These are phyloP conservation scores for Anisogramma anomala DNA, from an alignment of 2,329 filamentous ascomycete genomes.

Conservation along the genomic window DNA sequence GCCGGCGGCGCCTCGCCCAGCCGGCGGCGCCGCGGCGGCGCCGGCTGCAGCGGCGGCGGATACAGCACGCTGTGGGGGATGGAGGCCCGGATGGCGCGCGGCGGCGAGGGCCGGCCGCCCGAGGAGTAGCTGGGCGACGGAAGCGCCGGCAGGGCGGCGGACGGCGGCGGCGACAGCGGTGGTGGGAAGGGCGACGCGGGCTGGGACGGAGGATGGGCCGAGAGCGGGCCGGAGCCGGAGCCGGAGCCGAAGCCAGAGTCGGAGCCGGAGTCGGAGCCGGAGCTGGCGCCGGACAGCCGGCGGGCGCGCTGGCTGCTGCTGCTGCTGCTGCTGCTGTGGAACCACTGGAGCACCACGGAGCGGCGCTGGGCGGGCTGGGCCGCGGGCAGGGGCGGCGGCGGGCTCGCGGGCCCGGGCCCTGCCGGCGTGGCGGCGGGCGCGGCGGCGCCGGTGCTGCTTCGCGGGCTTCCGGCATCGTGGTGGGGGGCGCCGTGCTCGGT, in stretches of 20 bases:
- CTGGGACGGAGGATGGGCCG: conserved; percentile 2
- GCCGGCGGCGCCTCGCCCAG: no score
- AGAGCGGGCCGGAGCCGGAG: background rate
- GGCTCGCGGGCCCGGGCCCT: background rate
- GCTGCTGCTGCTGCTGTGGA: background rate
- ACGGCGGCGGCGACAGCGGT: background rate
- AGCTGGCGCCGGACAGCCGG: no score
- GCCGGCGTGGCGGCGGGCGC: no score
- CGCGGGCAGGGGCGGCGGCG: background rate
- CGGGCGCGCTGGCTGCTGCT: no score
- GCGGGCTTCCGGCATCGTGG: no score
- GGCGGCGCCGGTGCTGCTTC: background rate
- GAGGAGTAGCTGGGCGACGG: background rate
- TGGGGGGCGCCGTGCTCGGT: conserved; percentile 1
- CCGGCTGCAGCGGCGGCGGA: conserved; percentile 3
- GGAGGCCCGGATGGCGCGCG: conserved; percentile 2
- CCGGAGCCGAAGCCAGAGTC: conserved; percentile 1
- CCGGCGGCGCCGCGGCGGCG: background rate
- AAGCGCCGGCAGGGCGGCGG: background rate
- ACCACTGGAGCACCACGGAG: conserved; percentile 1
- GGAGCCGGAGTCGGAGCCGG: background rate
- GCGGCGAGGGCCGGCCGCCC: background rate
- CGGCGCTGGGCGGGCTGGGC: background rate
- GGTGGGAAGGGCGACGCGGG: background rate
- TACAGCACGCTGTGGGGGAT: conserved; percentile 4